phyloP scores from a whole-genome alignment of 176 grass and related monocot species.

The Chloris gayana region DNA sequence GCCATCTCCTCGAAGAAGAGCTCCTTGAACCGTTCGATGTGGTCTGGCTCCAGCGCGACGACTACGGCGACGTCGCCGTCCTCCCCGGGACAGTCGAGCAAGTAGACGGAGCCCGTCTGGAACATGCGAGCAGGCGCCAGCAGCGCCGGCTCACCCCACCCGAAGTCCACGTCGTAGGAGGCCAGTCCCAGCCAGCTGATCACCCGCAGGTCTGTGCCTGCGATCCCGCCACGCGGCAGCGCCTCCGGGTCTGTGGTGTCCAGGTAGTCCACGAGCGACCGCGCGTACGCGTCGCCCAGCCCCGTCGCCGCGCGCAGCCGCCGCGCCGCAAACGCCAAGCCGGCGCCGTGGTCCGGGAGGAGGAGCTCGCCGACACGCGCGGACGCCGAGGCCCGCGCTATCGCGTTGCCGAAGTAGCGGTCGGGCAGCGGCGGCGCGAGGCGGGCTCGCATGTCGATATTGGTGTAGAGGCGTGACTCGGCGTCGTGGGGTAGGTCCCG shows the following conservation, averaged over 20 bases:
- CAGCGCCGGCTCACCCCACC: slow-evolving; percentile 57
- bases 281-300: slow-evolving; percentile 41
- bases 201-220: slow-evolving; percentile 42
- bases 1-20: slow-evolving; percentile 51
- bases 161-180: slow-evolving; percentile 56
- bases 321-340: slow-evolving; percentile 12
- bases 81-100: slow-evolving; percentile 41
- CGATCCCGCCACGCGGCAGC: slow-evolving; percentile 22
- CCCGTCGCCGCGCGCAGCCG: slow-evolving; percentile 32
- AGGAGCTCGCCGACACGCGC: slow-evolving; percentile 48
- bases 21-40: slow-evolving; percentile 47
- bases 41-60: slow-evolving; percentile 48
- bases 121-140: slow-evolving; percentile 49
- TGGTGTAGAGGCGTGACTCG: slow-evolving; percentile 47
- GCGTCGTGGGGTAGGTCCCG: slow-evolving; percentile 31
- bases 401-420: slow-evolving; percentile 60
- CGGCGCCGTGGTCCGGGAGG: neutral
- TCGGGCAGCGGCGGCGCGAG: slow-evolving; percentile 44
- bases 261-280: slow-evolving; percentile 52
- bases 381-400: slow-evolving; percentile 34
- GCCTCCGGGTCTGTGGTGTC: slow-evolving; percentile 26
- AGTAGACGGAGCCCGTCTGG: slow-evolving; percentile 47
- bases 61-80: slow-evolving; percentile 45
- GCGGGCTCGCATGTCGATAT: slow-evolving; percentile 53
- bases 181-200: slow-evolving; percentile 66